Evolutionary conservation across 176 grass and related monocot genomes (phyloP).

Genomic region (Puccinellia tenuiflora): DNA sequence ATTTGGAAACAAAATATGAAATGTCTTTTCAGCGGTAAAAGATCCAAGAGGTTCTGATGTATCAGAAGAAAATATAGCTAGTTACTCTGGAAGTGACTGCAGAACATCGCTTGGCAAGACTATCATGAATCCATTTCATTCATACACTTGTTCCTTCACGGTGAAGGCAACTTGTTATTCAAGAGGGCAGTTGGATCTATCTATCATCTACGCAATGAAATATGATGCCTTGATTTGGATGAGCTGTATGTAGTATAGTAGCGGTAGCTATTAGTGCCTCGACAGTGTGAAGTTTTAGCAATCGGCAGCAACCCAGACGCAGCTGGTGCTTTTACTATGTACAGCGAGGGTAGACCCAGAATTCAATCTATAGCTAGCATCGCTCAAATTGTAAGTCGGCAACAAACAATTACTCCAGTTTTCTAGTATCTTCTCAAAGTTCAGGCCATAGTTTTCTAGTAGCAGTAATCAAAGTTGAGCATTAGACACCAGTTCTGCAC

Average conservation of each 20-base stretch:
- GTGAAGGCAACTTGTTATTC: conserved; percentile 12
- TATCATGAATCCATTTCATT: neutral
- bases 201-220: neutral
- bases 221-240: conserved; percentile 28
- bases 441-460: neutral
- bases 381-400: too few relatives aligned
- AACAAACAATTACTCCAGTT: too few relatives aligned
- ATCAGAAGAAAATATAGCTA: neutral
- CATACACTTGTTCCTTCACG: neutral
- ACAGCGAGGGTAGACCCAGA: too few relatives aligned
- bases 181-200: conserved; percentile 35
- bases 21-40: neutral
- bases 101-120: neutral
- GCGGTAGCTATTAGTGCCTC: too few relatives aligned
- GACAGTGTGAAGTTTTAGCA: too few relatives aligned
- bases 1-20: neutral
- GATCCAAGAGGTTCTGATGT: neutral
- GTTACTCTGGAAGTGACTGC: neutral
- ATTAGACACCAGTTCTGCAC: neutral
- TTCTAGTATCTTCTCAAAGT: too few relatives aligned
- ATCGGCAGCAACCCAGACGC: too few relatives aligned
- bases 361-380: too few relatives aligned
- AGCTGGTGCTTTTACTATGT: too few relatives aligned
- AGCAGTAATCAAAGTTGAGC: neutral
- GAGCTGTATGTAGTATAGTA: conserved; percentile 5